phyloP scores from a whole-genome alignment of 495 filamentous ascomycete species.

The Tetracladium marchalianum region DNA sequence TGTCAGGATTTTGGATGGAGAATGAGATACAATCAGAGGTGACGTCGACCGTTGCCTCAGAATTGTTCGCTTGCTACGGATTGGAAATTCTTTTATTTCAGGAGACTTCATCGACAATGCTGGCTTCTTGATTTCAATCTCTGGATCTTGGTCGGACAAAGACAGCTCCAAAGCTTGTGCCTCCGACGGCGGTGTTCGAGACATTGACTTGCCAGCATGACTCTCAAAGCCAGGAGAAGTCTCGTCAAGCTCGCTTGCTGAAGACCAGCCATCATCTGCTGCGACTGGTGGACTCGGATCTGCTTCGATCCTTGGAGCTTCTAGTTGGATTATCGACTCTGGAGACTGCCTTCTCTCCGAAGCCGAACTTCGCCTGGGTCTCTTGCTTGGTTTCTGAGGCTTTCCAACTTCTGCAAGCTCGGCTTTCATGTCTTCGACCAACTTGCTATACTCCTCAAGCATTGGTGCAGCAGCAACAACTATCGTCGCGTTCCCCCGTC shows the following conservation, averaged over 20 bases:
- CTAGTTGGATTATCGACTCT: background rate
- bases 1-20: no score
- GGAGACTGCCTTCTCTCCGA: background rate
- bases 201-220: constrained; percentile 8
- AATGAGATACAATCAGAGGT: no score
- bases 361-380: background rate
- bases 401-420: constrained; percentile 27
- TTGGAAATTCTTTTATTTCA: no score
- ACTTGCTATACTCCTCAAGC: constrained; percentile 31
- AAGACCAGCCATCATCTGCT: constrained; percentile 14
- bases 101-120: no score
- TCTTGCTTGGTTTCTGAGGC: background rate
- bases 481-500: constrained; percentile 1
- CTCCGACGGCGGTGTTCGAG: constrained; percentile 10
- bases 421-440: constrained; percentile 30
- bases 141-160: no score
- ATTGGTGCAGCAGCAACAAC: constrained; percentile 2
- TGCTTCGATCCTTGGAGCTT: background rate
- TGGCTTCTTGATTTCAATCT: no score
- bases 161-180: background rate
- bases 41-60: no score
- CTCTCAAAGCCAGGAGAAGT: constrained; percentile 4
- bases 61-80: no score
- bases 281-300: no score
- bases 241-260: constrained; percentile 10